Evolutionary conservation across 1,139 yeast species (phyloP).

Genomic region (Maudiozyma humilis): DNA sequence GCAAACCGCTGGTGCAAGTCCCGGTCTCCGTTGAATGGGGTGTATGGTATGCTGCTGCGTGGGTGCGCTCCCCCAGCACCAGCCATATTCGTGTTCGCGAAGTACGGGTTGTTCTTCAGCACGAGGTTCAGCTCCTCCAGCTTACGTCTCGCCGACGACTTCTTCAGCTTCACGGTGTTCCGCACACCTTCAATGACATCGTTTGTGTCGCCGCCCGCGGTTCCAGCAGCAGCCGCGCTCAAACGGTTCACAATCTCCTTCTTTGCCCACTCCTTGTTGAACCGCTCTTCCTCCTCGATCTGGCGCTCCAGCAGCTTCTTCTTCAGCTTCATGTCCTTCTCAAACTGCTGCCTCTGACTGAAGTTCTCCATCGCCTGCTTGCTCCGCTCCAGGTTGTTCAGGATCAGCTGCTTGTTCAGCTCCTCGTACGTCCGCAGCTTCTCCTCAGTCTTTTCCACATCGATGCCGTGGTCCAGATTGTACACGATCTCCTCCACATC

Average conservation of each 20-base stretch:
- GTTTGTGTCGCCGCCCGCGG: constrained; percentile 35
- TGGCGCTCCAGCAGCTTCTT: constrained; percentile 57
- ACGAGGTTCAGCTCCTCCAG: constrained; percentile 53
- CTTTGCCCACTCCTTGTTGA: constrained; percentile 49
- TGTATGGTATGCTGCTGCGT: constrained; percentile 50
- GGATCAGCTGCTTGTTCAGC: constrained; percentile 65
- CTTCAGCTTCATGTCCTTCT: constrained; percentile 51
- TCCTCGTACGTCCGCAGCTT: constrained; percentile 64
- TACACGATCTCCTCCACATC: constrained; percentile 73
- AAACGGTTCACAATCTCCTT: constrained; percentile 66
- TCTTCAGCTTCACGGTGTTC: constrained; percentile 52
- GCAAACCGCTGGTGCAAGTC: constrained; percentile 41
- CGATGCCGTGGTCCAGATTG: constrained; percentile 63
- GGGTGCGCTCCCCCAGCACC: constrained; percentile 18
- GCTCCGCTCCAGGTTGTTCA: constrained; percentile 64
- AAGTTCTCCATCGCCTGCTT: constrained; percentile 58
- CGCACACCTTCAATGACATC: constrained; percentile 45
- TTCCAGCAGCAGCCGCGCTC: constrained; percentile 15
- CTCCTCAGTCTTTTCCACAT: constrained; percentile 63
- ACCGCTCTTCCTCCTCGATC: constrained; percentile 61
- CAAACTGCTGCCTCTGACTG: constrained; percentile 43
- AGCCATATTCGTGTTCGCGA: constrained; percentile 17
- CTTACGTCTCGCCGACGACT: constrained; percentile 57
- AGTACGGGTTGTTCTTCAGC: constrained; percentile 30
- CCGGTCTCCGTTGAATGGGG: constrained; percentile 91